These are phyloP conservation scores for Emmonsia crescens DNA, from an alignment of 2,329 filamentous ascomycete species.

Conservation along the genomic window DNA sequence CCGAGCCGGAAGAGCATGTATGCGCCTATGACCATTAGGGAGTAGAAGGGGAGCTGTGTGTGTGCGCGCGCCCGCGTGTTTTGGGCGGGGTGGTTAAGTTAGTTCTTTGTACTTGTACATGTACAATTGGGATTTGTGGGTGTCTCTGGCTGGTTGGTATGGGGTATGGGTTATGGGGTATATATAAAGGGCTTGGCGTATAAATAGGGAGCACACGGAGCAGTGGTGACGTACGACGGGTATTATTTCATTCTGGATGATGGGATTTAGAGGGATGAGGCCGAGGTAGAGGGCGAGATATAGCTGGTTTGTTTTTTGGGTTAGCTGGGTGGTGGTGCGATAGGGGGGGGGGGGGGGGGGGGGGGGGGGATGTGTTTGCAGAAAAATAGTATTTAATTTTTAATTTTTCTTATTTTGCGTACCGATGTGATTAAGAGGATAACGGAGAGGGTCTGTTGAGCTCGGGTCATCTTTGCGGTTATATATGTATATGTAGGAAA, in stretches of 20 bases:
- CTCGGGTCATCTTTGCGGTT: slow-evolving; percentile 68
- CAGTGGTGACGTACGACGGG: slow-evolving; percentile 59
- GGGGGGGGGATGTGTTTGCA: no score
- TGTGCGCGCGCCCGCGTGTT: not conserved
- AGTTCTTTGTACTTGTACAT: slow-evolving; percentile 6
- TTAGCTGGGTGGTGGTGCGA: not conserved
- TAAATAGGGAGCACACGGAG: not conserved
- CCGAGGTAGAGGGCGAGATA: slow-evolving; percentile 81
- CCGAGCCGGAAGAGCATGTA: slow-evolving; percentile 88
- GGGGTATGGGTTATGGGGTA: not conserved
- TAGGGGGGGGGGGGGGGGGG: not conserved
- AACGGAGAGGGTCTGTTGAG: slow-evolving; percentile 82
- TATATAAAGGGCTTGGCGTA: slow-evolving; percentile 4
- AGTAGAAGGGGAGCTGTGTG: slow-evolving; percentile 86
- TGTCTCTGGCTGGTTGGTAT: not conserved
- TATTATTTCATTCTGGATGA: slow-evolving; percentile 74
- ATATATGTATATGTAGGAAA: not conserved
- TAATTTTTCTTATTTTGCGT: slow-evolving; percentile 26
- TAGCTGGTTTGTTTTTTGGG: slow-evolving; percentile 45
- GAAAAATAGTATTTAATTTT: not conserved
- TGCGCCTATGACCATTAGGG: slow-evolving; percentile 78
- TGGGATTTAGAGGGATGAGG: slow-evolving; percentile 65
- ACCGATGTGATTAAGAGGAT: slow-evolving; percentile 81
- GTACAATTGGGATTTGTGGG: no score
- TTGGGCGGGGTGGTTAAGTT: not conserved